phyloP scores from a whole-genome alignment of 1,284 basidiomycete genomes.

The Moniliophthora roreri region DNA sequence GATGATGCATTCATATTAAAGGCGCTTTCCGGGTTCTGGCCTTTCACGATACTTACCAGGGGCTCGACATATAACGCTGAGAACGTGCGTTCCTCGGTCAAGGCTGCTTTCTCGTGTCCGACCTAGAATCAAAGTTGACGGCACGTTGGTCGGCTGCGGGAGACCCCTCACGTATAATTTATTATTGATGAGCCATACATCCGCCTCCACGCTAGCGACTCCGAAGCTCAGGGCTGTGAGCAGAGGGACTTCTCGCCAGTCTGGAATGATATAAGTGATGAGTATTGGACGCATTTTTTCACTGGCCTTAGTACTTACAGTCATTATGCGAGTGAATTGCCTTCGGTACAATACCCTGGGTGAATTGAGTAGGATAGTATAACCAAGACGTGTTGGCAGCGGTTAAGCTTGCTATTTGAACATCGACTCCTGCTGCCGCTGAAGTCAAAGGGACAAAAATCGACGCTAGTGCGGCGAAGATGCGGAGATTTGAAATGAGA shows the following conservation, averaged over 20 bases:
- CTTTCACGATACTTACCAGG: constrained; percentile 39
- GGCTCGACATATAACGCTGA: constrained; percentile 51
- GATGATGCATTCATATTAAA: constrained; percentile 40
- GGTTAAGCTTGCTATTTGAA: constrained; percentile 40
- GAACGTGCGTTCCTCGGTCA: constrained; percentile 31
- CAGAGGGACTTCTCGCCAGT: constrained; percentile 55
- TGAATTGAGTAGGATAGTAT: constrained; percentile 50
- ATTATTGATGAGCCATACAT: constrained; percentile 48
- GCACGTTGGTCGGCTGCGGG: background rate
- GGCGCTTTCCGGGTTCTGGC: constrained; percentile 41
- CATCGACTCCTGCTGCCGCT: constrained; percentile 30
- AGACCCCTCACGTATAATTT: constrained; percentile 38
- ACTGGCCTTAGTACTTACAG: too few species aligned
- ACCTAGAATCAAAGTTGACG: constrained; percentile 29
- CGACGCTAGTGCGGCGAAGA: background rate
- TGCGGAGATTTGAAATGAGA: too few species aligned
- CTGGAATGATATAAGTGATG: constrained; percentile 24
- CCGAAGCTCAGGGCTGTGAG: constrained; percentile 49
- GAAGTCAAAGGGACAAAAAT: constrained; percentile 5
- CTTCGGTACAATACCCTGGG: constrained; percentile 51
- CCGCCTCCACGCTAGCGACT: constrained; percentile 55
- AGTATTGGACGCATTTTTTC: constrained; percentile 8
- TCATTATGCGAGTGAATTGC: constrained; percentile 57
- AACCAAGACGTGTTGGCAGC: constrained; percentile 41
- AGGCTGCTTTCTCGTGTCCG: constrained; percentile 43